A percentile compares a stretch with the other conserved stretches of the same genome.
Evolutionary conservation across 2,329 filamentous ascomycete species (phyloP).

Genomic region (Ceratocystis ficicola): DNA sequence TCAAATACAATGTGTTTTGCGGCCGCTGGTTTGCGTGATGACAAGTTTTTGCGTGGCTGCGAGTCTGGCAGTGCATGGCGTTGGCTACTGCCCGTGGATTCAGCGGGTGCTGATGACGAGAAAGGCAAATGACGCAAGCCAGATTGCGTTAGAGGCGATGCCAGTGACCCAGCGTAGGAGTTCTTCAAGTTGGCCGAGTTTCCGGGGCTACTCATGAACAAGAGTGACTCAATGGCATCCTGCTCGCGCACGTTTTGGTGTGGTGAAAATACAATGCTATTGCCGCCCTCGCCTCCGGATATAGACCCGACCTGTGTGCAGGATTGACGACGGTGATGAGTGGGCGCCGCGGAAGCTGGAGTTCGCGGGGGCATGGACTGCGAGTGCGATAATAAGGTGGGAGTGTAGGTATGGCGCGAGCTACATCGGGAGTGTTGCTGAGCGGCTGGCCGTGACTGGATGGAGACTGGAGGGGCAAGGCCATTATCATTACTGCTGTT

Average conservation of each 20-base stretch:
- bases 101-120: not conserved
- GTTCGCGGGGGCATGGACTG: conserved; percentile 34
- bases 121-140: conserved; percentile 23
- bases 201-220: conserved; percentile 71
- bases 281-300: conserved; percentile 32
- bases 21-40: conserved; percentile 35
- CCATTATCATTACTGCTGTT: conserved; percentile 17
- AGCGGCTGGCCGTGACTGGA: conserved; percentile 35
- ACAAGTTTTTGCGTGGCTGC: conserved; percentile 41
- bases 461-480: conserved; percentile 44
- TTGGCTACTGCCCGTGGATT: conserved; percentile 23
- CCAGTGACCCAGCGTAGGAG: conserved; percentile 35
- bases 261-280: conserved; percentile 48
- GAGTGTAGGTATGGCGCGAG: conserved; percentile 39
- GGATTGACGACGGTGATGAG: conserved; percentile 26
- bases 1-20: conserved; percentile 40
- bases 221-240: conserved; percentile 65
- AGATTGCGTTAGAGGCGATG: conserved; percentile 27
- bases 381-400: conserved; percentile 39
- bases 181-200: conserved; percentile 54
- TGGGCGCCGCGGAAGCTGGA: conserved; percentile 22
- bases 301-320: conserved; percentile 30
- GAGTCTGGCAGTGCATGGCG: conserved; percentile 36
- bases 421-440: conserved; percentile 35
- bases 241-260: conserved; percentile 62